Conservation (phyloP, 140 eudicot species). For the Stevia rebaudiana region DNA sequence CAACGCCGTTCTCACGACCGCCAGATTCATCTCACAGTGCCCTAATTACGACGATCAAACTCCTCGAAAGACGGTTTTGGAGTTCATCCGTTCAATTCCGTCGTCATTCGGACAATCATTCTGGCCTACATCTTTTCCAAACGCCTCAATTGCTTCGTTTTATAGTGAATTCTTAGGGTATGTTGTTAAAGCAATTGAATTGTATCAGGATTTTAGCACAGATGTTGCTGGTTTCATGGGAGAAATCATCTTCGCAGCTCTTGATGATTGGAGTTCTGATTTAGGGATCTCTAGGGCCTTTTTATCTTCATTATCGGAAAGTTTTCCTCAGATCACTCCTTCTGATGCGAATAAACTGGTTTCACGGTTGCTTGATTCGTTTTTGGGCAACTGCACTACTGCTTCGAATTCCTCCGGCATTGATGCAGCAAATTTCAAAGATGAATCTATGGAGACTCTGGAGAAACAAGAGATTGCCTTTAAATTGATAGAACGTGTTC, state of each 20-base stretch:
- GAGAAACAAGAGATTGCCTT: constrained; percentile 78
- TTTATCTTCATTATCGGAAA: constrained; percentile 52
- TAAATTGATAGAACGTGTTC: constrained; percentile 54
- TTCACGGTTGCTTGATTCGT: constrained; percentile 43
- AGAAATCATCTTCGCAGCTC: constrained; percentile 46
- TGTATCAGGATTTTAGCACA: constrained; percentile 40
- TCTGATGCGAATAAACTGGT: constrained; percentile 63
- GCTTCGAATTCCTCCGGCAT: constrained; percentile 46
- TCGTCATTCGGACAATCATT: constrained; percentile 51
- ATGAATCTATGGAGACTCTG: constrained; percentile 64
- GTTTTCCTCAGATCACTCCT: constrained; percentile 59
- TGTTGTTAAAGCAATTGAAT: constrained; percentile 58
- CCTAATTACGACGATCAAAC: constrained; percentile 41
- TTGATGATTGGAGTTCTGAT: constrained; percentile 32
- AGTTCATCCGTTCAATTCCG: constrained; percentile 61
- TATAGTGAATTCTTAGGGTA: constrained; percentile 51
- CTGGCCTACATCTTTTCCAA: constrained; percentile 73
- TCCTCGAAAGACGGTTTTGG: constrained; percentile 48
- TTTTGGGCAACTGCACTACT: constrained; percentile 20
- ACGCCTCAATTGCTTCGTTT: constrained; percentile 42
- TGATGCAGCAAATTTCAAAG: constrained; percentile 46
- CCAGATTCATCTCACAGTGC: constrained; percentile 65
- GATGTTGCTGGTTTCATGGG: constrained; percentile 78
- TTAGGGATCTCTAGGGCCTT: constrained; percentile 51
- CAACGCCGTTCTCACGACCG: constrained; percentile 63